Evolutionary conservation across 306 rosid species (phyloP).

Genomic region (Quercus gilva): DNA sequence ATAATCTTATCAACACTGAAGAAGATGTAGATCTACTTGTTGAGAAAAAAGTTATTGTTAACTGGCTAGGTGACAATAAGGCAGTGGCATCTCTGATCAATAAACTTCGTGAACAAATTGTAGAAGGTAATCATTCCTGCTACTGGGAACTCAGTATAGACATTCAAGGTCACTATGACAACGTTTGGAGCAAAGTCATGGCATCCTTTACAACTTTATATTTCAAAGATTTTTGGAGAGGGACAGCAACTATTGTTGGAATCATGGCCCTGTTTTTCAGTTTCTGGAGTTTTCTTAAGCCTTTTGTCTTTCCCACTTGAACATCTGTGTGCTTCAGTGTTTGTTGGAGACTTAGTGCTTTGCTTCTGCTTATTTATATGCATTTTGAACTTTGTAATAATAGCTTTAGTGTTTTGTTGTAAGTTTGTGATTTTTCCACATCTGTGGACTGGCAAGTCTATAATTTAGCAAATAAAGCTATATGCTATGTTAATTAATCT

Average conservation of each 20-base stretch:
- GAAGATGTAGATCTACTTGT: conserved; percentile 24
- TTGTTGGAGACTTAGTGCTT: too few species aligned
- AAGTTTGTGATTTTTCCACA: too few species aligned
- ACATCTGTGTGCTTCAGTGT: too few species aligned
- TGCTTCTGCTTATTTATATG: too few species aligned
- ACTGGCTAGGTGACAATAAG: conserved; percentile 21
- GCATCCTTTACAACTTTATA: conserved; percentile 21
- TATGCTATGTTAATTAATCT: too few species aligned
- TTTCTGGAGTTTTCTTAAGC: background rate
- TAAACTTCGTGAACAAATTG: background rate
- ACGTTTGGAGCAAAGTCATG: background rate
- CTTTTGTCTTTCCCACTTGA: background rate
- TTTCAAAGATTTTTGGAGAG: conserved; percentile 32
- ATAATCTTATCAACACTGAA: conserved; percentile 16
- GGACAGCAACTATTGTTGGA: conserved; percentile 26
- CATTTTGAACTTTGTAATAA: too few species aligned
- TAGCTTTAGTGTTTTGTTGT: too few species aligned
- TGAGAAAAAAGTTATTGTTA: conserved; percentile 5
- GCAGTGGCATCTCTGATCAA: conserved; percentile 16
- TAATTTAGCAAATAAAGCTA: too few species aligned
- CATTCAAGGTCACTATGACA: background rate
- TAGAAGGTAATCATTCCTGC: background rate
- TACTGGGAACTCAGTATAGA: background rate
- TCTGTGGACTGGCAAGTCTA: too few species aligned
- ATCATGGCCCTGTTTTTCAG: background rate